A percentile compares a stretch with the other conserved stretches of the same genome.
Evolutionary conservation across 768 basidiomycete genomes (phyloP).

Genomic region (Lentinula aciculospora): DNA sequence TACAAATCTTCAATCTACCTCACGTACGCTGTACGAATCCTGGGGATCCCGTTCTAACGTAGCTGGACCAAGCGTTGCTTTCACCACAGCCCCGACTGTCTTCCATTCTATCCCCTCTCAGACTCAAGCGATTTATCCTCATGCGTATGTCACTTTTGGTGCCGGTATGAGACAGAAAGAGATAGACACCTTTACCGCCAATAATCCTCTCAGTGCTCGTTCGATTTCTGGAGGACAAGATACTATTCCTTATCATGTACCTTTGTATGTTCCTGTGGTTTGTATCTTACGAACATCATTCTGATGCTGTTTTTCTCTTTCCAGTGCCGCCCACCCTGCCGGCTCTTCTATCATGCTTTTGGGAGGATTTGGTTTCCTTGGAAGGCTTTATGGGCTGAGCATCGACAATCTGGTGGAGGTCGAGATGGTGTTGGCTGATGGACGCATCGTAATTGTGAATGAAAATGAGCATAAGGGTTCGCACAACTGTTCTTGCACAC

Average conservation of each 20-base stretch:
- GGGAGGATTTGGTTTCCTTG: constrained; percentile 86
- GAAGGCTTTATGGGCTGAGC: constrained; percentile 78
- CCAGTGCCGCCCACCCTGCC: constrained; percentile 71
- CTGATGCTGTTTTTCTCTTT: neutral
- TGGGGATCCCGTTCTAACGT: constrained; percentile 21
- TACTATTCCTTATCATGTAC: constrained; percentile 73
- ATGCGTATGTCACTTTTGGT: constrained; percentile 83
- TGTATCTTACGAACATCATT: neutral
- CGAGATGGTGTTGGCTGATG: constrained; percentile 89
- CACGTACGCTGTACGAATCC: constrained; percentile 28
- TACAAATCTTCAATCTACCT: constrained; percentile 10
- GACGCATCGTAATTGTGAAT: constrained; percentile 73
- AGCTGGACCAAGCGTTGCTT: constrained; percentile 10
- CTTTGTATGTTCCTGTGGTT: constrained; percentile 46
- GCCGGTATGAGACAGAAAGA: constrained; percentile 84
- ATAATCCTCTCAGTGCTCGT: constrained; percentile 56
- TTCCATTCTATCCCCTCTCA: constrained; percentile 37
- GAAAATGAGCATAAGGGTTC: constrained; percentile 67
- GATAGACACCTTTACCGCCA: constrained; percentile 71
- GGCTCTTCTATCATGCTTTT: constrained; percentile 78
- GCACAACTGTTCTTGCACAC: constrained; percentile 9
- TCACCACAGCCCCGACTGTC: constrained; percentile 10
- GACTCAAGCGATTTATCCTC: constrained; percentile 55
- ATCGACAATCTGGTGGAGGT: constrained; percentile 89
- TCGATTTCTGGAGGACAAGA: constrained; percentile 45